phyloP scores from a whole-genome alignment of 441 rosid species.

The Populus hybrid region DNA sequence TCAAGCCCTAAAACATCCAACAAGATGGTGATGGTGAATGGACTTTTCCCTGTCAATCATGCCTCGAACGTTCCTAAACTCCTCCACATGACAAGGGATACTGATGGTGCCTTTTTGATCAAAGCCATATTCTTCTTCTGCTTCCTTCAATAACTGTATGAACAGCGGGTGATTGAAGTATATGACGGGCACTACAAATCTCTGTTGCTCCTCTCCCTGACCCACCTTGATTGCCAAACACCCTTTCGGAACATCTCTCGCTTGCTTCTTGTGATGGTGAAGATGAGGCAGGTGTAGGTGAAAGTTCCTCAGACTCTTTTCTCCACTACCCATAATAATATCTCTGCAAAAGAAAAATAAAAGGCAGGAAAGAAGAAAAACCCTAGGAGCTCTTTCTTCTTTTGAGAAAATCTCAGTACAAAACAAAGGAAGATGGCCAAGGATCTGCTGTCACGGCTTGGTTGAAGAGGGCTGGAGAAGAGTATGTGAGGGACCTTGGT shows the following conservation, averaged over 20 bases:
- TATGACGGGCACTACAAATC: slow-evolving; percentile 81
- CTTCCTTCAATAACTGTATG: slow-evolving; percentile 73
- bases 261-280: slow-evolving; percentile 42
- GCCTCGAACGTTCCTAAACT: slow-evolving; percentile 71
- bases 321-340: slow-evolving; percentile 48
- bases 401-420: slow-evolving; percentile 10
- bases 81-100: slow-evolving; percentile 84
- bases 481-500: slow-evolving; percentile 32
- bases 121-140: slow-evolving; percentile 89
- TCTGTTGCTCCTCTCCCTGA: slow-evolving; percentile 61
- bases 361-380: slow-evolving; percentile 3
- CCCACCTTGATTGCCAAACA: slow-evolving; percentile 90
- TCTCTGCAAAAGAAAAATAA: background rate
- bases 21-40: slow-evolving; percentile 42
- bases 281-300: slow-evolving; percentile 51
- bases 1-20: slow-evolving; percentile 79
- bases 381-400: background rate
- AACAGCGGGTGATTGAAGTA: slow-evolving; percentile 91
- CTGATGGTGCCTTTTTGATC: slow-evolving; percentile 87
- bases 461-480: slow-evolving; percentile 31
- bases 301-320: slow-evolving; percentile 44
- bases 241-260: slow-evolving; percentile 76
- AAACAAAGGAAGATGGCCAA: slow-evolving; percentile 24
- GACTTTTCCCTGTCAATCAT: slow-evolving; percentile 65
- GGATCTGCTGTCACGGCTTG: slow-evolving; percentile 25